These are phyloP conservation scores for Agrocybe chaxingu DNA, from an alignment of 768 basidiomycete species.

Conservation along the genomic window DNA sequence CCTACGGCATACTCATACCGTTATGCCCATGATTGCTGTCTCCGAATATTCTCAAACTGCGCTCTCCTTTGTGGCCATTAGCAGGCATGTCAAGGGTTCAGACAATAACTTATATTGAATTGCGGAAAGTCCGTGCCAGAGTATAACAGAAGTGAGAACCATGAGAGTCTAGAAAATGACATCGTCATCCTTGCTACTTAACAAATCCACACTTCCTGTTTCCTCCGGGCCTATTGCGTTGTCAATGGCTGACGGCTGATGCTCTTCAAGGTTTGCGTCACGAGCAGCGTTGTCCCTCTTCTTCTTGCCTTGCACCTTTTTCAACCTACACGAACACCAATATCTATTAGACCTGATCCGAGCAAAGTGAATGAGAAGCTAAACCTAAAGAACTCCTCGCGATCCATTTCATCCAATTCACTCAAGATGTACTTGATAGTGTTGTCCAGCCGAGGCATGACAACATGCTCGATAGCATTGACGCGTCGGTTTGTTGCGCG, in stretches of 20 bases:
- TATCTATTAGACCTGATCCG: background rate
- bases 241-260: conserved; percentile 26
- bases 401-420: conserved; percentile 98
- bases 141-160: conserved; percentile 1
- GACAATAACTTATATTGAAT: background rate
- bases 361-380: conserved; percentile 13
- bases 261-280: conserved; percentile 25
- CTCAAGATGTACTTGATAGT: conserved; percentile 98
- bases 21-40: conserved; percentile 37
- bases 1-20: conserved; percentile 53
- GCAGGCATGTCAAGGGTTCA: too few species aligned
- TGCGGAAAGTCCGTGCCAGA: background rate
- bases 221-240: conserved; percentile 29
- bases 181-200: conserved; percentile 87
- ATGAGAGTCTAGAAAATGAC: conserved; percentile 75
- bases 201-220: conserved; percentile 46
- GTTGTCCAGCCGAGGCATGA: conserved; percentile 94
- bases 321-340: conserved; percentile 53
- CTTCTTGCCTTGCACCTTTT: conserved; percentile 98
- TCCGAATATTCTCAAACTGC: conserved; percentile 7
- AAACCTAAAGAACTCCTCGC: conserved; percentile 90
- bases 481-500: conserved; percentile 98
- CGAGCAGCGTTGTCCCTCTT: conserved; percentile 69
- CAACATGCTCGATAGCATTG: conserved; percentile 96
- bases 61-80: conserved; percentile 2